Base-by-base conservation (phyloP, 2,329 filamentous ascomycete genomes). In the Colletotrichum chrysophilum region DNA sequence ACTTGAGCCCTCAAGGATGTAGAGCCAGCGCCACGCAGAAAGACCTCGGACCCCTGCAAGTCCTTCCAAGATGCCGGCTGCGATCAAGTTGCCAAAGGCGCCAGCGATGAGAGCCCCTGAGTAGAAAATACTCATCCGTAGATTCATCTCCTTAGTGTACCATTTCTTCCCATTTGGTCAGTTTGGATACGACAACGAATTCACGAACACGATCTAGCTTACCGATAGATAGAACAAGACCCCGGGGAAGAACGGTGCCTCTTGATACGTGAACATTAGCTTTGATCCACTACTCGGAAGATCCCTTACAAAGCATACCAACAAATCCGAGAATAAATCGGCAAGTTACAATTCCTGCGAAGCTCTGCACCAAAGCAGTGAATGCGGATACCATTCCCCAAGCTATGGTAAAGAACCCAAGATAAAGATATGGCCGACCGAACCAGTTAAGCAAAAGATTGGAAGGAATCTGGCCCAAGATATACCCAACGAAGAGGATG, bases 171-270 rank as follows among this genome's bases (percentile, higher is more conserved):
- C 26, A 10, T 4, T 10, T 26, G 3, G 2, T 61, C 18, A 61
- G 58, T 52, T 21, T 24, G n/a, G 12, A 16, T 10, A 21, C 13
- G 4, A 32, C 12, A n/a, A n/a, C 3, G 7, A 7, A 5, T 61
- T 18, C n/a, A 30, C 32, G 13, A 13, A 18, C 7, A 61, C 16
- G n/a, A 26, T 60, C 13, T 14, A 34, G n/a, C 65, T 55, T 34
- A 65, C 30, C 26, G 85, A 86, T 5, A 89, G 82, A 28, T 88
- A 84, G 70, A 88, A 86, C 5, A 88, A 18, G 5, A 70, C 86
- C n/a, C 88, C 88, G 1, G 88, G 87, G 48, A 88, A 85, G 79
- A 88, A 89, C 3, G 87, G 86, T 1, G 88, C 88, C 79, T 89
- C 74, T 71, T 14, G 1, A 8, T 7, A 13, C 7, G 16, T n/a